Evolutionary conservation across 768 basidiomycete species (phyloP).

Genomic region (Tricholomella constricta): DNA sequence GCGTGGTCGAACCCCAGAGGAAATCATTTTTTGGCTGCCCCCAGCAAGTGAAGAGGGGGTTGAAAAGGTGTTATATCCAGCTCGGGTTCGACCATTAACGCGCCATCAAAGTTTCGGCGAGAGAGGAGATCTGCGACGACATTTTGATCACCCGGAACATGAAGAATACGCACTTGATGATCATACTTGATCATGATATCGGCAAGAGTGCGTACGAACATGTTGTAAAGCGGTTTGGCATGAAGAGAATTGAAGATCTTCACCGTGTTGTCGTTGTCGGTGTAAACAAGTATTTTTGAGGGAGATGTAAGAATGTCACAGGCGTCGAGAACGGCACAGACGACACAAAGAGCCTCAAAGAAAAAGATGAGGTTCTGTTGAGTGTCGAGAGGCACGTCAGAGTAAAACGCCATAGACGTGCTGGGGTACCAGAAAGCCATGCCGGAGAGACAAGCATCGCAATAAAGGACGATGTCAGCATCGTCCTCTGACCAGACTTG

Average conservation of each 20-base stretch:
- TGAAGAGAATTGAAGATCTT: conserved; percentile 28
- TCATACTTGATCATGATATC: conserved; percentile 12
- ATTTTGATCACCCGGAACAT: conserved; percentile 29
- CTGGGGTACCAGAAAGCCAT: conserved; percentile 24
- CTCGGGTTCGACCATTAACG: neutral
- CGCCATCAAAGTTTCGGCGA: neutral
- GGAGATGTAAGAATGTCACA: accelerated
- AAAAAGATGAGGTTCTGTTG: conserved; percentile 22
- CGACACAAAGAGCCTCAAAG: conserved; percentile 26
- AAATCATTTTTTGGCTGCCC: conserved; percentile 24
- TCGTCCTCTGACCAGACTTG: conserved; percentile 14
- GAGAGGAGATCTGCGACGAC: conserved; percentile 34
- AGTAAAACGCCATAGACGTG: conserved; percentile 12
- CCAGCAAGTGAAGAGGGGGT: conserved; percentile 20
- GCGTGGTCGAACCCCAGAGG: conserved; percentile 6
- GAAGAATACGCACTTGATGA: conserved; percentile 22
- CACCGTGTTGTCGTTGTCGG: conserved; percentile 31
- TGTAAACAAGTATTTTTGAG: conserved; percentile 21
- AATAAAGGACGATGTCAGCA: conserved; percentile 18
- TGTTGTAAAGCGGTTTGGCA: conserved; percentile 24
- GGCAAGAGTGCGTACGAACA: conserved; percentile 23
- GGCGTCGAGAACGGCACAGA: conserved; percentile 10
- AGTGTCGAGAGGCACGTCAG: neutral
- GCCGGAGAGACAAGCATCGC: conserved; percentile 22
- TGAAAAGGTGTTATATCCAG: conserved; percentile 10